These are phyloP conservation scores for Petrea volubilis DNA, from an alignment of 257 asterid species.

Conservation along the genomic window DNA sequence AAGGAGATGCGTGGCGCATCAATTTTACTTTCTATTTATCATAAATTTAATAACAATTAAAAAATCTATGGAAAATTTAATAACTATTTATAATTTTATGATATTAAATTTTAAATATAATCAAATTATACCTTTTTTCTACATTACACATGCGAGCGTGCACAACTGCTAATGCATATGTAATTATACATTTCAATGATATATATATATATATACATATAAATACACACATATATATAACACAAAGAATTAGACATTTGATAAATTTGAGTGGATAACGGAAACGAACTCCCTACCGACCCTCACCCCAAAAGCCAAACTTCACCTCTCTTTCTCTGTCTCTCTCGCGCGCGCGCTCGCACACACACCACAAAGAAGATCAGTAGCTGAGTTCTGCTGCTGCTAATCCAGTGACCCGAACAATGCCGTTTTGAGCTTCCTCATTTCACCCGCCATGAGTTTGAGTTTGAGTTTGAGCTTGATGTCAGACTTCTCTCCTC, in stretches of 20 bases:
- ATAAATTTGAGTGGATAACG: constrained; percentile 34
- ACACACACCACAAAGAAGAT: neutral
- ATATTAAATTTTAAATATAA: too few species aligned
- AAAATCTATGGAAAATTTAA: too few species aligned
- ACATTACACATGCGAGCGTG: too few species aligned
- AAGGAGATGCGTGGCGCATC: too few species aligned
- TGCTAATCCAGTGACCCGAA: neutral
- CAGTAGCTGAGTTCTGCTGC: neutral
- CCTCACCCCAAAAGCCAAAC: neutral
- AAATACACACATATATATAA: neutral
- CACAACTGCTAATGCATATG: too few species aligned
- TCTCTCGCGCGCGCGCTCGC: constrained; percentile 8
- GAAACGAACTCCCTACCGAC: constrained; percentile 19
- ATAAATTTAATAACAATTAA: too few species aligned
- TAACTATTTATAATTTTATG: too few species aligned
- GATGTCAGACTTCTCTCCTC: constrained; percentile 2
- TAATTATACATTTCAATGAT: too few species aligned
- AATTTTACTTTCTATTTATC: too few species aligned
- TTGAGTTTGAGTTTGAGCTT: constrained; percentile 35
- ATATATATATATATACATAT: too few species aligned
- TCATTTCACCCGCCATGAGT: constrained; percentile 30
- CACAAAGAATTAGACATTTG: neutral
- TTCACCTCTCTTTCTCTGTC: neutral
- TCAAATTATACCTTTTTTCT: too few species aligned
- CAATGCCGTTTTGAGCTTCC: constrained; percentile 44